phyloP scores from a whole-genome alignment of 192 early-diverging fungal species.

The Coemansia sp. region DNA sequence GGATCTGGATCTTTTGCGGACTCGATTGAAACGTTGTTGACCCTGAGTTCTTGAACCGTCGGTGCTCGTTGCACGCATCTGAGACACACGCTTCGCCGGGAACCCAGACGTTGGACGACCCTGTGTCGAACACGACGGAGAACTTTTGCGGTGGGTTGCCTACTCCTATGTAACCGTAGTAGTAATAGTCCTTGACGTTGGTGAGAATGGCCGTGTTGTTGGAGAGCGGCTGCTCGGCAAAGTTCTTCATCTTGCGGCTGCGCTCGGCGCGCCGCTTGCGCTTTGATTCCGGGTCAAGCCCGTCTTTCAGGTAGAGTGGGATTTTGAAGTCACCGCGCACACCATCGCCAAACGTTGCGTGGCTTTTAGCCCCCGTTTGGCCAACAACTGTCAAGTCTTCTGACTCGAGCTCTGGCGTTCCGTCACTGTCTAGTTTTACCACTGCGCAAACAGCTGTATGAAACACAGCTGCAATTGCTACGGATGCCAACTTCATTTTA shows the following conservation, averaged over 20 bases:
- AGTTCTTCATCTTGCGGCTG: conserved; percentile 34
- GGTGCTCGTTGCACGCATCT: conserved; percentile 80
- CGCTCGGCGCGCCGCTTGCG: conserved; percentile 41
- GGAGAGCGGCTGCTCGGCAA: conserved; percentile 24
- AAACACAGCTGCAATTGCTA: conserved; percentile 20
- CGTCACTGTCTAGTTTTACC: conserved; percentile 14
- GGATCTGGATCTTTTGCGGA: conserved; percentile 77
- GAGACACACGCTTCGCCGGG: conserved; percentile 65
- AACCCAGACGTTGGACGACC: conserved; percentile 73
- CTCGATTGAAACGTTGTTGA: conserved; percentile 65
- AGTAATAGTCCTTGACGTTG: conserved; percentile 55
- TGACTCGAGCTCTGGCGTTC: background rate
- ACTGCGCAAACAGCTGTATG: conserved; percentile 15
- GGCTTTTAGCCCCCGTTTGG: conserved; percentile 27
- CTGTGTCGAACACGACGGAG: conserved; percentile 70
- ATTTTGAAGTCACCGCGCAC: conserved; percentile 33
- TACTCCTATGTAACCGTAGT: conserved; percentile 72
- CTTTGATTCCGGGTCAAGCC: conserved; percentile 48
- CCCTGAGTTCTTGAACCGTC: conserved; percentile 68
- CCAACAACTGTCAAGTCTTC: conserved; percentile 16
- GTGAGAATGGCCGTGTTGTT: conserved; percentile 22
- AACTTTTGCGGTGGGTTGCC: conserved; percentile 73
- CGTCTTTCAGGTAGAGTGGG: conserved; percentile 44
- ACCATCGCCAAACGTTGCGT: conserved; percentile 20
- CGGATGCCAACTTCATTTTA: conserved; percentile 16